Percentiles rank a stretch among this genome's conserved stretches.
These are phyloP conservation scores for Schizosaccharomyces octosporus DNA, from an alignment of 805 yeast species.

Conservation along the genomic window DNA sequence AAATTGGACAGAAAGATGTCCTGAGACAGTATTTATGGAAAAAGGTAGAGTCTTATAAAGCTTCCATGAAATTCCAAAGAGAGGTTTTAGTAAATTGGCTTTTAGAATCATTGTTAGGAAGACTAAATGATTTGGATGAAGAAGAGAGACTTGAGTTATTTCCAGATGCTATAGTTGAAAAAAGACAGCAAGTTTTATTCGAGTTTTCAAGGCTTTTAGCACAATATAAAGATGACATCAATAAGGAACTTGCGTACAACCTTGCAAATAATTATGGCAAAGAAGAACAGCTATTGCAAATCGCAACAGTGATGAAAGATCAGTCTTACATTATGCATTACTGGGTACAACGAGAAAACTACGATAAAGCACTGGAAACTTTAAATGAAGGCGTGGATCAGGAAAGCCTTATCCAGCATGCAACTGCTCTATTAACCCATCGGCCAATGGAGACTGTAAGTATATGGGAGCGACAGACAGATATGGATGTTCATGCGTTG, in stretches of 20 bases:
- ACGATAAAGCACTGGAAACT: conserved; percentile 46
- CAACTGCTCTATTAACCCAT: conserved; percentile 45
- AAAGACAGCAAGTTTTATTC: conserved; percentile 11
- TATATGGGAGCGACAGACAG: conserved; percentile 41
- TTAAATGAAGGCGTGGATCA: conserved; percentile 25
- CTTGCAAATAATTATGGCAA: conserved; percentile 44
- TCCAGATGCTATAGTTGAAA: conserved; percentile 9
- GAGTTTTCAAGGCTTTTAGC: conserved; percentile 27
- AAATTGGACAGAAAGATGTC: conserved; percentile 19
- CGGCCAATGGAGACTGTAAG: conserved; percentile 46
- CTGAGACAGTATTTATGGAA: conserved; percentile 21
- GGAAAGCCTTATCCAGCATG: conserved; percentile 32
- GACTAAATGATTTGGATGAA: conserved; percentile 29
- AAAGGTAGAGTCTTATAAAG: background rate
- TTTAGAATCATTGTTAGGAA: conserved; percentile 40
- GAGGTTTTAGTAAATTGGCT: conserved; percentile 21
- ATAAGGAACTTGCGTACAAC: conserved; percentile 44
- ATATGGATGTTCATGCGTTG: conserved; percentile 35
- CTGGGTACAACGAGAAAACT: conserved; percentile 43
- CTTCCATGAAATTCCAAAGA: conserved; percentile 4
- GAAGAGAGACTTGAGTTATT: conserved; percentile 21
- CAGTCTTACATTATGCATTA: conserved; percentile 41
- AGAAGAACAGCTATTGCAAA: conserved; percentile 35
- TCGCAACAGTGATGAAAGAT: conserved; percentile 45
- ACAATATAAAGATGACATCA: conserved; percentile 25